phyloP scores from a whole-genome alignment of 805 yeast species.

The Ogataea nonfermentans region DNA sequence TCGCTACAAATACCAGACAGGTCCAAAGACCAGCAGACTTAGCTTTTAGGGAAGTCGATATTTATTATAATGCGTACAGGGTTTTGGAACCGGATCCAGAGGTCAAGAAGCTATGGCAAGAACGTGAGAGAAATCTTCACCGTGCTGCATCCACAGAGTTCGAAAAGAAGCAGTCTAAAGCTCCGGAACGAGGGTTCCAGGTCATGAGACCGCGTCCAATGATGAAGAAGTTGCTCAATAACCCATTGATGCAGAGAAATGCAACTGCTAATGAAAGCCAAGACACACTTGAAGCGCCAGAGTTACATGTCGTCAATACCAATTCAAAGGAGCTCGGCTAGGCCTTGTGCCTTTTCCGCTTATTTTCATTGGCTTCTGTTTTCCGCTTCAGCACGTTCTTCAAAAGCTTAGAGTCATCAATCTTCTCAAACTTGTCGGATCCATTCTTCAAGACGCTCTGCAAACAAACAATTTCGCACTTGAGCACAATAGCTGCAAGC shows the following conservation, averaged over 20 bases:
- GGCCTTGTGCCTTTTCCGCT: constrained; percentile 30
- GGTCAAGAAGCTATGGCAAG: constrained; percentile 50
- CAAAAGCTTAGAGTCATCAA: constrained; percentile 59
- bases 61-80: constrained; percentile 44
- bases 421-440: constrained; percentile 38
- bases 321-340: constrained; percentile 3
- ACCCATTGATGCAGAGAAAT: neutral
- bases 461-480: constrained; percentile 55
- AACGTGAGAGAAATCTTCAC: constrained; percentile 36
- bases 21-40: constrained; percentile 40
- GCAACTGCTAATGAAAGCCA: neutral
- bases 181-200: constrained; percentile 23
- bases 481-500: constrained; percentile 56
- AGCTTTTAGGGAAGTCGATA: constrained; percentile 60
- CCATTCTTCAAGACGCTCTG: constrained; percentile 33
- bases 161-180: constrained; percentile 3
- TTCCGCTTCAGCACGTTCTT: constrained; percentile 58
- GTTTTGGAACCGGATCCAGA: constrained; percentile 47
- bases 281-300: neutral
- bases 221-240: neutral
- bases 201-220: constrained; percentile 31
- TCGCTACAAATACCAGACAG: constrained; percentile 6
- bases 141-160: constrained; percentile 17
- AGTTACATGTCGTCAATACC: constrained; percentile 2
- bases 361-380: constrained; percentile 27